phyloP scores from a whole-genome alignment of 768 basidiomycete genomes.

The Crassisporium funariophilum region DNA sequence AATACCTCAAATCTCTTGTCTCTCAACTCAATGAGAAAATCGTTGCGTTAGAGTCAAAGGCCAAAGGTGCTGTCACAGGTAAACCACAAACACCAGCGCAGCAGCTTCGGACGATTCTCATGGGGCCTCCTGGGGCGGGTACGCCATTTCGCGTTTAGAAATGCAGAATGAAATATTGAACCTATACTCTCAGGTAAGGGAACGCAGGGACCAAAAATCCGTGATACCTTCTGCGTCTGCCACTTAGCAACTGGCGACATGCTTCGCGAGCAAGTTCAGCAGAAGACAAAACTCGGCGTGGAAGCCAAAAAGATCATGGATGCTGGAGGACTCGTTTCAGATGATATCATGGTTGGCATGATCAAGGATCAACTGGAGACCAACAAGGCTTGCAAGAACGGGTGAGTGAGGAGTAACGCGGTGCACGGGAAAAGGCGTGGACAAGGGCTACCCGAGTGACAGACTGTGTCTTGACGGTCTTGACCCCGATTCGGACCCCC shows the following conservation, averaged over 20 bases:
- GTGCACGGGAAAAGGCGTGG: background rate
- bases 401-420: conserved; percentile 57
- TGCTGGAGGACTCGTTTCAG: conserved; percentile 89
- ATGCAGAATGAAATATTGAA: conserved; percentile 1
- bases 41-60: conserved; percentile 67
- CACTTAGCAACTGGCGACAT: conserved; percentile 99
- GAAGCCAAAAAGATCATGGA: conserved; percentile 99
- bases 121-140: conserved; percentile 99
- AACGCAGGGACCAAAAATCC: conserved; percentile 94
- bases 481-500: too few relatives aligned
- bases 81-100: conserved; percentile 70
- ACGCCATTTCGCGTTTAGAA: conserved; percentile 26
- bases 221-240: conserved; percentile 92
- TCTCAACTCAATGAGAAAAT: conserved; percentile 92
- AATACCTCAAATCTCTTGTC: conserved; percentile 93
- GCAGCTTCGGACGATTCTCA: conserved; percentile 87
- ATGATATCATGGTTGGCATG: conserved; percentile 98
- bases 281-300: conserved; percentile 85
- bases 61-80: conserved; percentile 48
- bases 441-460: too few relatives aligned
- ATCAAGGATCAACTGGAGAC: conserved; percentile 94
- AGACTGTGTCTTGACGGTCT: too few relatives aligned
- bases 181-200: conserved; percentile 78
- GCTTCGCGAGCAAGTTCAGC: conserved; percentile 89
- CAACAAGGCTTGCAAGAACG: conserved; percentile 92